phyloP scores from a whole-genome alignment of 352 stramenopile genomes.

The Pythium sp. region DNA sequence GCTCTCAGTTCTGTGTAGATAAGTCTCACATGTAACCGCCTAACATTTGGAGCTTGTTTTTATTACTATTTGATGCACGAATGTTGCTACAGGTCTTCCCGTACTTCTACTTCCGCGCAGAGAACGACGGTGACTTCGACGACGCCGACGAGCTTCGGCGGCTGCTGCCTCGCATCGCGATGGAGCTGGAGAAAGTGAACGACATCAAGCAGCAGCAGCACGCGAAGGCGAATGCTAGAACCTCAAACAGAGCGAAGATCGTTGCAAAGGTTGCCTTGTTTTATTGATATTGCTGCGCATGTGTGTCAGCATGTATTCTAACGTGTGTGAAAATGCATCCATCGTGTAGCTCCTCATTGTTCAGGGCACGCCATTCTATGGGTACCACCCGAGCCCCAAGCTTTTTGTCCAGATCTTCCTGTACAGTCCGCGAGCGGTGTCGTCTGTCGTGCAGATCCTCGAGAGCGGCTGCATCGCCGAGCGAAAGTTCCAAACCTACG shows the following conservation, averaged over 20 bases:
- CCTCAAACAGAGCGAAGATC: conserved; percentile 28
- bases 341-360: conserved; percentile 75
- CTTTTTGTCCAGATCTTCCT: conserved; percentile 90
- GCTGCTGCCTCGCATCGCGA: conserved; percentile 65
- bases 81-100: conserved; percentile 64
- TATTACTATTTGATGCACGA: not conserved
- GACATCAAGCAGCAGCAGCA: conserved; percentile 39
- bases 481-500: conserved; percentile 81
- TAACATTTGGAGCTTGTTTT: not conserved
- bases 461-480: conserved; percentile 77
- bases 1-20: not conserved
- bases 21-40: not conserved
- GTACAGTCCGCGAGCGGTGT: conserved; percentile 71
- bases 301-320: not conserved
- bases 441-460: conserved; percentile 75
- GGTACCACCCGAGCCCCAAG: conserved; percentile 67
- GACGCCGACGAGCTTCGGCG: conserved; percentile 46
- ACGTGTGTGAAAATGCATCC: not conserved
- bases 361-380: conserved; percentile 87
- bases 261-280: conserved; percentile 58
- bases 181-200: conserved; percentile 64
- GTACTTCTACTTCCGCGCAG: conserved; percentile 87
- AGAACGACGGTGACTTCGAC: conserved; percentile 68
- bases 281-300: not conserved
- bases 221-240: conserved; percentile 12